Evolutionary conservation across 345 rosid species (phyloP), one percentile per base, ranked within the genome.

Genomic region (Populus davidiana): DNA sequence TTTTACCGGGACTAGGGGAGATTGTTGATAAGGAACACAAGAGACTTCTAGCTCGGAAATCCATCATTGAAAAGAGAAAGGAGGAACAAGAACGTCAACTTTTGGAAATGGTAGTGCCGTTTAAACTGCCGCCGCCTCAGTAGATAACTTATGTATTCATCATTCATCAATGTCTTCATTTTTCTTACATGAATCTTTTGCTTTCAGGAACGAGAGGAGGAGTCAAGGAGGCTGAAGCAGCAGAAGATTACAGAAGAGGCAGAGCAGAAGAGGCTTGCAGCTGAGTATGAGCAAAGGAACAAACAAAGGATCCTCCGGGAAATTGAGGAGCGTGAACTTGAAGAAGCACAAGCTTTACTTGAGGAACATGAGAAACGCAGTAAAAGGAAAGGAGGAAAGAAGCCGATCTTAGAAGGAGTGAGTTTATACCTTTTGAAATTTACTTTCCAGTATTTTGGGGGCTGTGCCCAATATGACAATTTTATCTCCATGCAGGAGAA

Each of bases 61-160:
- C 97, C 63, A 90, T 96, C 78, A 96, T 96, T 78, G 98, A 94
- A 85, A 92, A 94, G 82, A 89, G 98, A 75, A 96, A 96, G 86
- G 99, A 96, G 82, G 98, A 96, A 71, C 97, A 91, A 78, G 99
- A 96, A 78, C 93, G 94, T 7, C 97, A 96, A 79, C 96, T 91
- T 71, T 75, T 91, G 79, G 98, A 92, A 88, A 85, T 92, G 96
- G 99, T 92, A 90, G 29, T 82, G 54, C 17, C 36, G 33, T 79
- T 23, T 73, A 1, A 35, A 72, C 8, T 67, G 43, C 20, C 27
- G n/a, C 61, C 13, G 18, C 61, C 64, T 23, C 64, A 10, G 47
- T 18, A n/a, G 65, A 56, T 43, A 56, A 31, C 49, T 59, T 73
- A 44, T 25, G 17, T 54, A 69, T 71, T 65, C 67, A 35, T 76